phyloP scores from a whole-genome alignment of 768 basidiomycete species.

The Tremella yokohamensis region DNA sequence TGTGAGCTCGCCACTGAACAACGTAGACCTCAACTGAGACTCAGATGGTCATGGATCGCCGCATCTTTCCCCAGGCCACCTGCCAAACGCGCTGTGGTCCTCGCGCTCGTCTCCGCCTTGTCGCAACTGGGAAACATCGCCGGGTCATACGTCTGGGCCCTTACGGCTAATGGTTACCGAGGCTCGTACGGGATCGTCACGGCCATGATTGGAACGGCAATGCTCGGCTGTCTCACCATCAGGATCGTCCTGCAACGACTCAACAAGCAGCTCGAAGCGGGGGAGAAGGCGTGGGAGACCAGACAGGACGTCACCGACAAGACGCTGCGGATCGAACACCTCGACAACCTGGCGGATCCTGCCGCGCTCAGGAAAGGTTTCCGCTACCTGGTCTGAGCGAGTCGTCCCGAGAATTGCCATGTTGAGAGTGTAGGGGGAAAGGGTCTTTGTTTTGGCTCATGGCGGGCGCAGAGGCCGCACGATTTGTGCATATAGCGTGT shows the following conservation, averaged over 20 bases:
- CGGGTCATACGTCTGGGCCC: slow-evolving; percentile 63
- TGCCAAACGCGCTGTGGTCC: no score
- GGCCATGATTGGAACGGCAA: slow-evolving; percentile 57
- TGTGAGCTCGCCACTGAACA: slow-evolving; percentile 57
- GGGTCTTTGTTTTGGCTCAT: no score
- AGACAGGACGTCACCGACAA: slow-evolving; percentile 23
- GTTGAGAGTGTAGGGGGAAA: no score
- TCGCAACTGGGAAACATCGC: slow-evolving; percentile 78
- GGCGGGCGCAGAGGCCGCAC: no score
- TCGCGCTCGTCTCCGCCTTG: no score
- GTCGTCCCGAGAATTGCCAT: no score
- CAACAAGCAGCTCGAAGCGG: slow-evolving; percentile 50
- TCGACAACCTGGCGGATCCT: slow-evolving; percentile 24
- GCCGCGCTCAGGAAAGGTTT: slow-evolving; percentile 32
- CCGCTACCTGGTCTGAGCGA: slow-evolving; percentile 42
- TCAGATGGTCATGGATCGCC: slow-evolving; percentile 72
- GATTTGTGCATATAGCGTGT: no score
- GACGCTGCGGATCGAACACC: slow-evolving; percentile 26
- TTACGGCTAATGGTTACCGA: slow-evolving; percentile 35
- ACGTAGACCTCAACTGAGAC: slow-evolving; percentile 86
- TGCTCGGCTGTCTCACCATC: slow-evolving; percentile 55
- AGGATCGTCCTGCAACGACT: slow-evolving; percentile 43
- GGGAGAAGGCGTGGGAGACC: slow-evolving; percentile 42
- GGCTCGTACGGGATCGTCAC: slow-evolving; percentile 71
- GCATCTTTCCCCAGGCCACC: no score